Conservation (phyloP, 225 moss, liverwort and hornwort species). For the Straminergon stramineum region DNA sequence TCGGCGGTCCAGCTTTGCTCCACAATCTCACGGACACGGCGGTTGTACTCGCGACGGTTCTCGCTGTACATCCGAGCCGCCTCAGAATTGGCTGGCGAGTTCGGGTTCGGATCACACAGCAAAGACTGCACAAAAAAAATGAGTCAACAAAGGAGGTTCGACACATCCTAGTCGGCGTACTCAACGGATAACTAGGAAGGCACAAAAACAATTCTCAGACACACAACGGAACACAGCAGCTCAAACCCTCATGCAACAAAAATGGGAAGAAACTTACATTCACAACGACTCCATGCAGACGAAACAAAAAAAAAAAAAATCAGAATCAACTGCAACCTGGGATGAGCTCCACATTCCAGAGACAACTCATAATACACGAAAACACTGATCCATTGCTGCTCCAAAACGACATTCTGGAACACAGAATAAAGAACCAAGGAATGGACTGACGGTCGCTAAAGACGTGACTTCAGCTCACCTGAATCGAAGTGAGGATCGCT, state of each 20-base stretch:
- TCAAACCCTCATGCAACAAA: background rate
- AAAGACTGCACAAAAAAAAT: constrained; percentile 52
- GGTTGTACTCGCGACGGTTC: constrained; percentile 96
- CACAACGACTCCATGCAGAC: background rate
- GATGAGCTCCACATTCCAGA: background rate
- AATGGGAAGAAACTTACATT: too few relatives aligned
- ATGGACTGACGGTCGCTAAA: background rate
- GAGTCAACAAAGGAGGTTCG: background rate
- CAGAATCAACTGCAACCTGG: background rate
- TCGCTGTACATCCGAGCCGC: constrained; percentile 99
- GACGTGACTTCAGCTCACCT: constrained; percentile 34
- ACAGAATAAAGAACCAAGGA: background rate
- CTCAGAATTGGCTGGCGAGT: constrained; percentile 97
- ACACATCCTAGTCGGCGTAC: background rate
- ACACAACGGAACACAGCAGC: background rate
- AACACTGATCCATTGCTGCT: too few relatives aligned
- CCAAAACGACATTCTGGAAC: background rate
- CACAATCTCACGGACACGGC: constrained; percentile 96
- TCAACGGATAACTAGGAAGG: background rate
- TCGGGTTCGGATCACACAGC: constrained; percentile 96
- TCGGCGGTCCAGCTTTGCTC: constrained; percentile 99
- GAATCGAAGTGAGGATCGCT: constrained; percentile 95
- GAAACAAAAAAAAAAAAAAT: background rate
- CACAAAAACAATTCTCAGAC: background rate
- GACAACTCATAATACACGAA: background rate